Base-by-base conservation (phyloP, 768 basidiomycete genomes). In the Amanita fuliginea region DNA sequence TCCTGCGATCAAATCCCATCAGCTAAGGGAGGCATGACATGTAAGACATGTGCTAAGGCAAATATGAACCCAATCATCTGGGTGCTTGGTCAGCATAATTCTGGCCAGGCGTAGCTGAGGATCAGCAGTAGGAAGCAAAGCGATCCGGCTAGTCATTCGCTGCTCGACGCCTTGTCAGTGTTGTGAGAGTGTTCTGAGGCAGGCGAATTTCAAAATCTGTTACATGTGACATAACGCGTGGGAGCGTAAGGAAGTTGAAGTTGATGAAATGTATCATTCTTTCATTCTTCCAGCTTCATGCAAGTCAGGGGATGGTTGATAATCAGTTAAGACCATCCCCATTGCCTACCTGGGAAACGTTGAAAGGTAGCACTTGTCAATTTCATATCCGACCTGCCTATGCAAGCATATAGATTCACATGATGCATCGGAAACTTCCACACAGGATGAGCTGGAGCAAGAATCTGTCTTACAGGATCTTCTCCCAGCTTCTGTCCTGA, bases 321-420 rank as follows among this genome's bases (percentile, higher is more conserved):
- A 41, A 33, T 26, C 24, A 42, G 6, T 21, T 43, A 37, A 35
- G 24, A 24, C n/a, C 22, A 30, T 35, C 39, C 19, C 44, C 53
- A 30, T 37, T 48, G 14, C 53, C 53, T 49, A 14, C 22, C 16
- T 53, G 53, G 53, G 53, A 43, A 32, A 40, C 35, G 10, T 26
- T 53, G 22, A 42, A 42, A 44, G 52, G 52, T 49, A 16, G 6
- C 10, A 19, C 28, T 5, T 10, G 16, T 14, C 11, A 19, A 19
- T 11, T 24, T 13, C 18, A 41, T 26, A 16, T 16, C 16, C n/a
- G 24, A 30, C 3, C 2, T 37, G 16, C 43, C 26, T 37, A 42
- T 28, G 8, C 16, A 36, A 18, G 36, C 26, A 14, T 21, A 13
- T 14, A 47, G 45, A 40, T 19, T 26, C 46, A 13, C n/a, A 40